phyloP scores from a whole-genome alignment of 202 grass and related monocot genomes.

The Saccharum hybrid region DNA sequence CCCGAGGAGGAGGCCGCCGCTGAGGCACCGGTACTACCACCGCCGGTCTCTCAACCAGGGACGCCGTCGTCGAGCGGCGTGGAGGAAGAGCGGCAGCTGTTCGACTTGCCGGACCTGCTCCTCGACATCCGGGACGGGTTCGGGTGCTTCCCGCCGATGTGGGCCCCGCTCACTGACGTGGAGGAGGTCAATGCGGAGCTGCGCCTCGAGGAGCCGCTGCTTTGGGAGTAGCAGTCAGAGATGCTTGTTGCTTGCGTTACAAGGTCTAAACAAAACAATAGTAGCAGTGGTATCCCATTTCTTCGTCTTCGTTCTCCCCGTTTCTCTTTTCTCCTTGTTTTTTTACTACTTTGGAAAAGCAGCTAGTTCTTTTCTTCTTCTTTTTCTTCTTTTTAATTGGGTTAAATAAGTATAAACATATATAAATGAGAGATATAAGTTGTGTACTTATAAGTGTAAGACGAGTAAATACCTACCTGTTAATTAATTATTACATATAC shows the following conservation, averaged over 20 bases:
- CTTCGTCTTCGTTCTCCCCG: neutral
- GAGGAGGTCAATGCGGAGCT: constrained; percentile 62
- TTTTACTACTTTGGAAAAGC: constrained; percentile 17
- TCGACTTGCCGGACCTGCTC: constrained; percentile 88
- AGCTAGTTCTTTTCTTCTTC: neutral
- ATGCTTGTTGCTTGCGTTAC: constrained; percentile 48
- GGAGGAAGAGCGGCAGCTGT: constrained; percentile 69
- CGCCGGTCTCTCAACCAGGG: neutral
- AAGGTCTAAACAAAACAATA: constrained; percentile 47
- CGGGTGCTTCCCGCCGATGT: constrained; percentile 57
- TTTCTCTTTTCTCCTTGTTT: neutral
- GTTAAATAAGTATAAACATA: constrained; percentile 49
- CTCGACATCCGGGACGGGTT: constrained; percentile 63
- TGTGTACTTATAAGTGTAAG: constrained; percentile 19
- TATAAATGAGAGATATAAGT: constrained; percentile 29
- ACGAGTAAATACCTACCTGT: constrained; percentile 13
- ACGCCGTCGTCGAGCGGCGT: constrained; percentile 41
- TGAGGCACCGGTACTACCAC: neutral
- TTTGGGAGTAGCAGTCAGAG: constrained; percentile 66
- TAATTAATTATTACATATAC: neutral
- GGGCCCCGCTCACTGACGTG: constrained; percentile 56
- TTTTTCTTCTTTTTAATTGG: constrained; percentile 4
- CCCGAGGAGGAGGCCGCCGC: neutral
- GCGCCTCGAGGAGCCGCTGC: too few relatives aligned
- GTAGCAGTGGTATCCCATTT: constrained; percentile 32